Base-by-base conservation (phyloP, 208 protist genomes). In the Balamuthia mandrillaris region DNA sequence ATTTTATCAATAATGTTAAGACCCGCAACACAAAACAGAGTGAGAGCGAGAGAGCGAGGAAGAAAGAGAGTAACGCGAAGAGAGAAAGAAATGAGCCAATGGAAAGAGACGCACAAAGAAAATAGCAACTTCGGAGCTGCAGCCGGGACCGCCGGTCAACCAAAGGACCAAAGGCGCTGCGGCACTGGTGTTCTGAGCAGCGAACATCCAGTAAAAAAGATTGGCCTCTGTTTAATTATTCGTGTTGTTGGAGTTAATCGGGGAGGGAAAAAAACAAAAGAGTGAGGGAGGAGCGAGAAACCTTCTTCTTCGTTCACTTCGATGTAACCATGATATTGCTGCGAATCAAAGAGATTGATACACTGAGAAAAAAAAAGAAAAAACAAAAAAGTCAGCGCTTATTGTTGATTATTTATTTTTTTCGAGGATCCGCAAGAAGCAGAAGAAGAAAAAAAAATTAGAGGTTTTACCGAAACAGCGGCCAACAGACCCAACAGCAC, bases 201-300 rank as follows among this genome's bases (percentile, higher is more conserved):
- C 81, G 65, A 86, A 86, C 68, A 89, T 86, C 79, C 79, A 89
- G 79, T 84, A 89, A 41, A 89, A 89, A 1, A 86, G 41, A 56
- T 89, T 89, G 42, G 61, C 41, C 24, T 78, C 68, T 78, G n/a
- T 18, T 35, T 12, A 54, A 21, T 54, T 14, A 21, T 24, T 18
- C 18, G 16, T 18, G 47, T 14, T 54, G 16, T 24, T 14, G 16
- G 21, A 21, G 14, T 18, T 18, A 54, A 14, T 18, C 14, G 24
- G 10, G 45, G 10, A 54, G 29, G 10, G 4, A 29, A 3, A 74
- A 42, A 33, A 39, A 4, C 35, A n/a, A 9, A 9, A 74, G 21
- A n/a, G n/a, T n/a, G n/a, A n/a, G n/a, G n/a, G n/a, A n/a, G n/a
- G n/a, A n/a, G n/a, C n/a, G n/a, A n/a, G n/a, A n/a, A n/a, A n/a